Evolutionary conservation across 176 grass and related monocot genomes (phyloP).

Genomic region (barley (Hordeum vulgare)): MorexV3_pseudomolecules_assembly NC_058521.1:192715860-192716359

Average conservation of each 20-base stretch:
- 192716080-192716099: not conserved
- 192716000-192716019: not conserved
- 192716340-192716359: too few relatives aligned
- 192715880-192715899: not conserved
- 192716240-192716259: too few relatives aligned
- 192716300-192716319: too few relatives aligned
- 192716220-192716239: too few relatives aligned
- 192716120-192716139: not conserved
- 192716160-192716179: too few relatives aligned
- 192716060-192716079: not conserved
- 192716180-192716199: too few relatives aligned
- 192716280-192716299: too few relatives aligned
- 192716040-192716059: not conserved
- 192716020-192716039: too few relatives aligned
- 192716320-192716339: too few relatives aligned
- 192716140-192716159: not conserved
- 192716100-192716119: not conserved
- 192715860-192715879: not conserved
- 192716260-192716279: too few relatives aligned
- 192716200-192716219: too few relatives aligned
- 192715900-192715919: not conserved
- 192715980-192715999: not conserved
- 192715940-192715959: not conserved
- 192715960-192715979: not conserved
- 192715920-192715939: not conserved